Evolutionary conservation across 2,329 filamentous ascomycete genomes (phyloP).

Genomic region (Diaporthe sp.): DNA sequence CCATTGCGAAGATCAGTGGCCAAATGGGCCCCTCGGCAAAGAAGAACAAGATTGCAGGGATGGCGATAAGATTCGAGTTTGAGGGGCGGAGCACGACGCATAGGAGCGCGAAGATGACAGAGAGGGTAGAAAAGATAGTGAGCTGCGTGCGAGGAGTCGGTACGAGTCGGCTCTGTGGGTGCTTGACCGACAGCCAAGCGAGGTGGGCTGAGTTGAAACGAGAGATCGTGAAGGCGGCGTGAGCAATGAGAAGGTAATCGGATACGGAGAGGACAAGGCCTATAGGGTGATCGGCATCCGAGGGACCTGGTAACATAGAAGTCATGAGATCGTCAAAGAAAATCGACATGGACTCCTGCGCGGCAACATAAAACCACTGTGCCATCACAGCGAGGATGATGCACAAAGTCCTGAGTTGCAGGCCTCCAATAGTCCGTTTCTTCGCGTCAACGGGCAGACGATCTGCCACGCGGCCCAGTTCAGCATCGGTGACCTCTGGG

Average conservation of each 20-base stretch:
- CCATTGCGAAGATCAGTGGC: slow-evolving; percentile 85
- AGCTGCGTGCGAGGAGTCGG: slow-evolving; percentile 80
- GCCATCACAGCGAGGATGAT: slow-evolving; percentile 80
- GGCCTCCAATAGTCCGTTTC: slow-evolving; percentile 62
- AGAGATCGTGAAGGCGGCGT: slow-evolving; percentile 79
- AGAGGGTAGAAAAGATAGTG: slow-evolving; percentile 70
- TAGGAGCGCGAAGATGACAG: slow-evolving; percentile 69
- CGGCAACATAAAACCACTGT: slow-evolving; percentile 85
- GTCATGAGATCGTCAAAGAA: slow-evolving; percentile 70
- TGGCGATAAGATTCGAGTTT: slow-evolving; percentile 64
- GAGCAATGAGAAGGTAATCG: slow-evolving; percentile 80
- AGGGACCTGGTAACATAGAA: slow-evolving; percentile 52
- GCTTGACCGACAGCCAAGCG: slow-evolving; percentile 68
- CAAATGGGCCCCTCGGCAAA: slow-evolving; percentile 89
- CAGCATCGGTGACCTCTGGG: slow-evolving; percentile 70
- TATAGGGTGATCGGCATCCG: slow-evolving; percentile 51
- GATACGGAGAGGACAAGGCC: slow-evolving; percentile 68
- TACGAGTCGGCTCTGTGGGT: slow-evolving; percentile 58
- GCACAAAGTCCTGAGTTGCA: slow-evolving; percentile 68
- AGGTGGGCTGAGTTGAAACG: slow-evolving; percentile 78
- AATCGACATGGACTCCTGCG: slow-evolving; percentile 76
- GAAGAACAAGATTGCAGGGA: slow-evolving; percentile 79
- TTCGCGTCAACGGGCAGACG: slow-evolving; percentile 64
- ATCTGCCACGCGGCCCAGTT: slow-evolving; percentile 64
- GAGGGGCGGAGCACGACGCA: slow-evolving; percentile 60